Percentiles rank a stretch among this genome's conserved stretches.
phyloP scores from a whole-genome alignment of 495 filamentous ascomycete genomes.

The Penicilliopsis zonata region DNA sequence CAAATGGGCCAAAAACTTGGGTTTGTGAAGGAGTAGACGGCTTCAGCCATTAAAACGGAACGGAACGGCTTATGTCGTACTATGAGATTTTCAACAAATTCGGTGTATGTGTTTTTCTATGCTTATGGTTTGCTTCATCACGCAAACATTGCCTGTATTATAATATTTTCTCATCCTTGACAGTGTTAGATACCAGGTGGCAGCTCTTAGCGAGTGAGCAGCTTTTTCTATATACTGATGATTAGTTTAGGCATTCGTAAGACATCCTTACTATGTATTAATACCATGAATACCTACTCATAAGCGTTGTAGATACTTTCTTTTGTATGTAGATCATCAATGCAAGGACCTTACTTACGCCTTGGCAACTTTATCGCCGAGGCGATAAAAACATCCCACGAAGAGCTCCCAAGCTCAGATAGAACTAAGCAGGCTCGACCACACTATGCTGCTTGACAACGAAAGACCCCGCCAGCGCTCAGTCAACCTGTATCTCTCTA shows the following conservation, averaged over 20 bases:
- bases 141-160: conserved; percentile 1
- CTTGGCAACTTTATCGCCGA: background rate
- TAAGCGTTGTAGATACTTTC: no score
- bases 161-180: background rate
- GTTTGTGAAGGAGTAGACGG: conserved; percentile 30
- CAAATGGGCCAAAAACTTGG: conserved; percentile 83
- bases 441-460: no score
- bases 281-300: no score
- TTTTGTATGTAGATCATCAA: no score
- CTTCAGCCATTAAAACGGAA: background rate
- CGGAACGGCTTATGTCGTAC: background rate
- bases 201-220: no score
- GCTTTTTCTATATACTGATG: no score
- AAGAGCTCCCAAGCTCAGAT: background rate
- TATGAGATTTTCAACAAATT: background rate
- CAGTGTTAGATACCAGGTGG: no score
- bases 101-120: background rate
- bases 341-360: no score
- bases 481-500: no score
- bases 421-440: background rate
- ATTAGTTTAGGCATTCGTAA: no score
- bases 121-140: background rate
- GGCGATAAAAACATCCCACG: background rate
- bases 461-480: no score
- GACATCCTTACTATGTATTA: no score